Base-by-base conservation (phyloP, 2,329 filamentous ascomycete species). In the Aureobasidium melanogenum region DNA sequence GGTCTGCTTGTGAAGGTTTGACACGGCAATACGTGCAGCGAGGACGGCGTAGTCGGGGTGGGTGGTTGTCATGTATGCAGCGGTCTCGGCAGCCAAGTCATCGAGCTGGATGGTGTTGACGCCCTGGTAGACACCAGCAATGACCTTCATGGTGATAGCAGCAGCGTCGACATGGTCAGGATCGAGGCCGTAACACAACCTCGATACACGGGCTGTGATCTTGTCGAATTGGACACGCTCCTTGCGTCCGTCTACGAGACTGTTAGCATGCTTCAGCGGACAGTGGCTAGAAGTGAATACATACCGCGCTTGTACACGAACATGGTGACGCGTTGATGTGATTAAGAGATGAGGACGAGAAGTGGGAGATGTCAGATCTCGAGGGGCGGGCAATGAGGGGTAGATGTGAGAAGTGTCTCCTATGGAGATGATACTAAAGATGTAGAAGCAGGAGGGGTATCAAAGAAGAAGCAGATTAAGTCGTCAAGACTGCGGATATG, bases 211-310 rank as follows among this genome's bases (percentile, higher is more conserved):
- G 71, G 94, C 94, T 72, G 94, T 97, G 84, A 99, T 99, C 82
- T 99, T 99, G 84, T 99, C 94, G 81, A 99, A 99, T 77, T 99
- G 94, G 67, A 99, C 94, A 77, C 94, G 94, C 84, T 99, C 94
- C 82, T 97, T 96, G 82, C 94, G 94, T 79, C 93, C 93, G 84
- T 99, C 94, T 97, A 69, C 41, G 39, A 54, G 32, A 38, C 57
- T 60, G 66, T 72, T 61, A 70, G 56, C 24, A 50, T 22, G n/a
- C 14, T n/a, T n/a, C 28, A n/a, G 28, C 19, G 41, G 48, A 34
- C 17, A 12, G 10, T 10, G 7, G 34, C n/a, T 32, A 17, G 3
- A 8, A 28, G 32, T 12, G 7, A n/a, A 52, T 56, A 71, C 67
- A 68, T 78, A 84, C 82, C 82, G 78, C 82, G 77, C 76, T 85